These are phyloP conservation scores for Sideroxylon spinosum DNA, from an alignment of 179 eudicot species.

Conservation along the genomic window DNA sequence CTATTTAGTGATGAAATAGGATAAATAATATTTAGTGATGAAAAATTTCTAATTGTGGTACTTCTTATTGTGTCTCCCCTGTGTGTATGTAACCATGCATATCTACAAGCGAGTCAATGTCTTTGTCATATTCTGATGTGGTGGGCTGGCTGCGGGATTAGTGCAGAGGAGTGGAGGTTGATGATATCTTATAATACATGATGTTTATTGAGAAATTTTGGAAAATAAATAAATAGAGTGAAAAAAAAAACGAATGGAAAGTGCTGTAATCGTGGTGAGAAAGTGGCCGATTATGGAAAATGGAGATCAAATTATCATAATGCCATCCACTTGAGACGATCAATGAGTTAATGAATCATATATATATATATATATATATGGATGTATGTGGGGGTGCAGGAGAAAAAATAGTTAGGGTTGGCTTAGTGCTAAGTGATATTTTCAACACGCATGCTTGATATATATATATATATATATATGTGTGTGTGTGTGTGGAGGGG, in stretches of 20 bases:
- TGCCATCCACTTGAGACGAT: slow-evolving; percentile 9
- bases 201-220: not conserved
- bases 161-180: not conserved
- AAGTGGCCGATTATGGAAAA: not conserved
- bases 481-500: no score
- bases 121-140: no score
- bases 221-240: not conserved
- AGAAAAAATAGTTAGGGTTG: not conserved
- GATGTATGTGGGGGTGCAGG: not conserved
- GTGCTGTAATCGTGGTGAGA: not conserved
- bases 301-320: not conserved
- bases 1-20: no score
- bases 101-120: no score
- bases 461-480: no score
- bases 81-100: no score
- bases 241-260: not conserved
- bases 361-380: no score
- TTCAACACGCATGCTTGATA: slow-evolving; percentile 8
- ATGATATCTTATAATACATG: no score
- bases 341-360: not conserved
- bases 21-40: no score
- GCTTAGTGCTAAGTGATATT: slow-evolving; percentile 16
- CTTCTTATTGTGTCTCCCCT: no score
- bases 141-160: not conserved
- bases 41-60: no score